A percentile compares a stretch with the other conserved stretches of the same genome.
phyloP scores from a whole-genome alignment of 805 yeast genomes.

The Wickerhamiella sergipiensis region DNA sequence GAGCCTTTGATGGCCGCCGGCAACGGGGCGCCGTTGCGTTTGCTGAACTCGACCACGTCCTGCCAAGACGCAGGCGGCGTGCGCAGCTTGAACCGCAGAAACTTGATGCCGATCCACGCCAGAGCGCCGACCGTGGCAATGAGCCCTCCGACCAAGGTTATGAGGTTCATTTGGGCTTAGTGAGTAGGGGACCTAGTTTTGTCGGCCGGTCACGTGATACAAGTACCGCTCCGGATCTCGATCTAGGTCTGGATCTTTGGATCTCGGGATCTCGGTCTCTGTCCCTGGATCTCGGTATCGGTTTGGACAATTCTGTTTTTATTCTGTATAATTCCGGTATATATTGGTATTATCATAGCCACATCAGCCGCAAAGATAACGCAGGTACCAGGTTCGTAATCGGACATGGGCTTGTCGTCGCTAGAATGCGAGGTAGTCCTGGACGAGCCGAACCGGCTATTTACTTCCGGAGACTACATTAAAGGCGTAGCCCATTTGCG shows the following conservation, averaged over 20 bases:
- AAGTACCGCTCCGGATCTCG: neutral
- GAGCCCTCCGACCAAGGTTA: neutral
- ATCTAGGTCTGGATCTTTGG: too few relatives aligned
- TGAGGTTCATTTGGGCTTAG: neutral
- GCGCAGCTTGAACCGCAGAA: constrained; percentile 12
- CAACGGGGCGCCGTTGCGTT: constrained; percentile 12
- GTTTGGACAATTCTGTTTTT: too few relatives aligned
- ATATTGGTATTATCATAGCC: too few relatives aligned
- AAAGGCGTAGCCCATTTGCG: neutral
- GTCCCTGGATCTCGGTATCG: too few relatives aligned
- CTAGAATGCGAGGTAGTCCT: neutral
- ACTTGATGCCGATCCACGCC: constrained; percentile 8
- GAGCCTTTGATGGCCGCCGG: constrained; percentile 18
- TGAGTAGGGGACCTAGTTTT: too few relatives aligned
- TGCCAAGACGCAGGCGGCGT: constrained; percentile 13
- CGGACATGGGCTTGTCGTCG: neutral
- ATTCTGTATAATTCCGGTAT: too few relatives aligned
- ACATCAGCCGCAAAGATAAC: too few relatives aligned
- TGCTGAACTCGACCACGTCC: constrained; percentile 11
- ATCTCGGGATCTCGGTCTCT: too few relatives aligned
- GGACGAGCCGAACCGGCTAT: neutral
- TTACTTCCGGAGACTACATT: neutral
- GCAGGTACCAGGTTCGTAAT: neutral
- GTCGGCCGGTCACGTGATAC: neutral
- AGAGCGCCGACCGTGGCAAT: constrained; percentile 5